These are phyloP conservation scores for Hortaea sp. DNA, from an alignment of 2,329 filamentous ascomycete species.

Conservation along the genomic window DNA sequence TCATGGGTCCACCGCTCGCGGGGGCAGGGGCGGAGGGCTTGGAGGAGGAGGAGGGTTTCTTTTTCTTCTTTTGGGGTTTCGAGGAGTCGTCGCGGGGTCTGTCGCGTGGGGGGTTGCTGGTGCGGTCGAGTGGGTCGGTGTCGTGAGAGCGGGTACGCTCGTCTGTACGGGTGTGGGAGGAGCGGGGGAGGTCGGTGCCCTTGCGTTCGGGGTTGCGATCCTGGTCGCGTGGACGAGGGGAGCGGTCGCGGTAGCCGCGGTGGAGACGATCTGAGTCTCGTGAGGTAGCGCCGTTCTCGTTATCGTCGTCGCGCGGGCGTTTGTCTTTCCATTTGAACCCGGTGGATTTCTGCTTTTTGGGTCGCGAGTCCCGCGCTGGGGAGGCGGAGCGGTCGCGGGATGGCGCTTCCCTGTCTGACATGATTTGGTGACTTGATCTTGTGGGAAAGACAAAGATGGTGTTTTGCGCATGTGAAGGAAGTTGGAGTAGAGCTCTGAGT, in stretches of 20 bases:
- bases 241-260: slow-evolving; percentile 26
- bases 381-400: slow-evolving; percentile 19
- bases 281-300: slow-evolving; percentile 7
- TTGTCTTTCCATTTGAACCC: slow-evolving; percentile 31
- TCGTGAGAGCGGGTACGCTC: background rate
- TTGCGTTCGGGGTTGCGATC: slow-evolving; percentile 10
- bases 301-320: slow-evolving; percentile 11
- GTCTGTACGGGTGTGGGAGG: background rate
- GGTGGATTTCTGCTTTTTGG: slow-evolving; percentile 22
- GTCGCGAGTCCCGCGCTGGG: slow-evolving; percentile 15
- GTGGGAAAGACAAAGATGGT: too few relatives aligned
- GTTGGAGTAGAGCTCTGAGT: too few relatives aligned
- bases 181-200: background rate
- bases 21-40: slow-evolving; percentile 4
- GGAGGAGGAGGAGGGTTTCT: slow-evolving; percentile 14
- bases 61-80: slow-evolving; percentile 16
- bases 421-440: too few relatives aligned
- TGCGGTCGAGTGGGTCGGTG: slow-evolving; percentile 1
- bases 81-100: slow-evolving; percentile 2
- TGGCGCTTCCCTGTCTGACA: too few relatives aligned
- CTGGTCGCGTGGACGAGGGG: slow-evolving; percentile 18
- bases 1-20: slow-evolving; percentile 63
- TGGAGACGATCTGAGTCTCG: slow-evolving; percentile 18
- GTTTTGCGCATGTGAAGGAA: too few relatives aligned
- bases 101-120: slow-evolving; percentile 7